phyloP scores from a whole-genome alignment of 345 rosid genomes.

The Trapa bicornis region DNA sequence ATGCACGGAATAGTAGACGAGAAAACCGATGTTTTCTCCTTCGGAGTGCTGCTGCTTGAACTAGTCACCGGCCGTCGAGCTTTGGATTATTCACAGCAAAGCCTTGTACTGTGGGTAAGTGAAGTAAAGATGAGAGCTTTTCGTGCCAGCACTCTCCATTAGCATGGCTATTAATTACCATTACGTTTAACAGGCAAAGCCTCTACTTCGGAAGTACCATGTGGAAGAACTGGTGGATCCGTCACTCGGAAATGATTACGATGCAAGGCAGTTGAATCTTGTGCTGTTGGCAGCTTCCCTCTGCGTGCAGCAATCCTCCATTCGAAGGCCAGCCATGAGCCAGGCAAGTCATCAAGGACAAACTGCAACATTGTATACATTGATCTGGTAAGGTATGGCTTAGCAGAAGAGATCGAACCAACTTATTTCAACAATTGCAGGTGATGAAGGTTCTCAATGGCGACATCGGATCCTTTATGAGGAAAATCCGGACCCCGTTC shows the following conservation, averaged over 20 bases:
- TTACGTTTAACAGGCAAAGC: conserved; percentile 42
- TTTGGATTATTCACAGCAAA: conserved; percentile 71
- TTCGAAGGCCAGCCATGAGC: conserved; percentile 65
- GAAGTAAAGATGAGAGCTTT: background rate
- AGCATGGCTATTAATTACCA: no score
- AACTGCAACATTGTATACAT: no score
- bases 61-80: conserved; percentile 83
- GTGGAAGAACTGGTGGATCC: conserved; percentile 65
- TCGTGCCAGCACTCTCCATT: background rate
- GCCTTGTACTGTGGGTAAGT: conserved; percentile 84
- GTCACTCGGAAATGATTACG: conserved; percentile 35
- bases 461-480: conserved; percentile 45
- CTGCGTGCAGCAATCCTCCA: conserved; percentile 61
- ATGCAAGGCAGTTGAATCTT: conserved; percentile 44
- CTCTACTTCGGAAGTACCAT: conserved; percentile 57
- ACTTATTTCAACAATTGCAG: conserved; percentile 19
- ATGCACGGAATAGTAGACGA: conserved; percentile 95
- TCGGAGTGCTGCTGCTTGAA: conserved; percentile 77
- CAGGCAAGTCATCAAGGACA: conserved; percentile 30
- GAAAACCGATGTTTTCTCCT: conserved; percentile 80
- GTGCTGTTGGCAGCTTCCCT: conserved; percentile 66
- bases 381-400: no score
- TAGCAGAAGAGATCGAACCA: no score
- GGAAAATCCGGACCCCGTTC: conserved; percentile 38
- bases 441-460: conserved; percentile 63